A percentile compares a stretch with the other conserved stretches of the same genome.
These are phyloP conservation scores for Candida sphagnicola DNA, from an alignment of 805 yeast genomes.

Conservation along the genomic window DNA sequence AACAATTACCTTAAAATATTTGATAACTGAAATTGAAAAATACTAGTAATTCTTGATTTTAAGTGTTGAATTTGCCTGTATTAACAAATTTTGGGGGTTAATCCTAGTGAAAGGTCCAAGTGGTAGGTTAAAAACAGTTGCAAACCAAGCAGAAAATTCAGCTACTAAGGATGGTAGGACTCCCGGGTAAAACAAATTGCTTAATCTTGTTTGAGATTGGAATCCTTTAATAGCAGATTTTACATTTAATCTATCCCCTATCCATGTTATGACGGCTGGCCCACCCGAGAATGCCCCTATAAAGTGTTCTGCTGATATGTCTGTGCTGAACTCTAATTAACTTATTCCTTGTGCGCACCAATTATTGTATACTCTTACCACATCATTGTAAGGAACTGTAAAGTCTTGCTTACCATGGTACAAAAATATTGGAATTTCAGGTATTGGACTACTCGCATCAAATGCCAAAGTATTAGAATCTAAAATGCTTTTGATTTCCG, in stretches of 20 bases:
- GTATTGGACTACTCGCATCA: conserved; percentile 8
- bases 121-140: neutral
- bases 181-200: conserved; percentile 43
- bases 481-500: conserved; percentile 8
- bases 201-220: conserved; percentile 47
- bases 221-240: conserved; percentile 12
- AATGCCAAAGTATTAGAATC: conserved; percentile 13
- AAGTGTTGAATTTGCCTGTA: neutral
- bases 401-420: conserved; percentile 17
- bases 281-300: conserved; percentile 13
- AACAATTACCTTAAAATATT: no score
- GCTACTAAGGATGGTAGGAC: neutral
- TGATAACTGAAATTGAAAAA: no score
- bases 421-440: conserved; percentile 17
- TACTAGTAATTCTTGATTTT: no score
- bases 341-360: conserved; percentile 23
- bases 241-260: conserved; percentile 14
- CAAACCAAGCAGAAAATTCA: neutral
- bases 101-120: neutral
- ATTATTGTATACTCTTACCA: conserved; percentile 13
- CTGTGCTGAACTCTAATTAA: conserved; percentile 21
- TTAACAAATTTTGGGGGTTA: neutral
- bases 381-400: conserved; percentile 13
- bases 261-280: conserved; percentile 17
- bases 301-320: conserved; percentile 14